Percentiles rank a stretch among this genome's conserved stretches.
Evolutionary conservation across 2,329 filamentous ascomycete species (phyloP).

Genomic region (Claviceps spartinae): DNA sequence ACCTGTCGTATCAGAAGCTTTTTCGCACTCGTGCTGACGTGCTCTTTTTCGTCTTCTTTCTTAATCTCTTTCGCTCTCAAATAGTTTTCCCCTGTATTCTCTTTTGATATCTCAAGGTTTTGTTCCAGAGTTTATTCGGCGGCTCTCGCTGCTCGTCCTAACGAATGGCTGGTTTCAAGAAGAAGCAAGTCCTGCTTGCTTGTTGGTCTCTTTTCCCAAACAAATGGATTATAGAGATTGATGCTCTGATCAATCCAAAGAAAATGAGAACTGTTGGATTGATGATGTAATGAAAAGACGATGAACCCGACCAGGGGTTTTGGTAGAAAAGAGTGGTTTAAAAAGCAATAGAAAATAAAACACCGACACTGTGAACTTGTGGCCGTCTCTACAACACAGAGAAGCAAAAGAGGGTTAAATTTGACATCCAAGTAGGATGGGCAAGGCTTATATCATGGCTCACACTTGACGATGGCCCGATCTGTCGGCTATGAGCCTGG

Average conservation of each 20-base stretch:
- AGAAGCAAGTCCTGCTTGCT: slow-evolving; percentile 46
- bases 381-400: slow-evolving; percentile 27
- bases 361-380: slow-evolving; percentile 37
- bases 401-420: slow-evolving; percentile 23
- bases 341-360: slow-evolving; percentile 26
- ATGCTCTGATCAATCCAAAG: background rate
- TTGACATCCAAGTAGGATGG: slow-evolving; percentile 27
- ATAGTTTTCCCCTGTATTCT: background rate
- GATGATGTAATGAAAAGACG: slow-evolving; percentile 7
- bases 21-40: background rate
- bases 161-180: slow-evolving; percentile 28
- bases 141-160: background rate
- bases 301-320: slow-evolving; percentile 21
- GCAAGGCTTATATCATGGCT: slow-evolving; percentile 46
- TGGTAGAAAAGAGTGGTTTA: slow-evolving; percentile 20
- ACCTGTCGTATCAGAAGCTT: slow-evolving; percentile 4
- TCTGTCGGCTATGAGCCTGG: slow-evolving; percentile 17
- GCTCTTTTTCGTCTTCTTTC: background rate
- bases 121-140: too few relatives aligned
- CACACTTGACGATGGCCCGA: slow-evolving; percentile 19
- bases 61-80: background rate
- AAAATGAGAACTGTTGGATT: background rate
- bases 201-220: slow-evolving; percentile 10
- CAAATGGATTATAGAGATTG: background rate
- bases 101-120: background rate